Evolutionary conservation across 495 filamentous ascomycete species (phyloP), one percentile per base, ranked within the genome.

Genomic region (Hypomontagnella monticulosa): DNA sequence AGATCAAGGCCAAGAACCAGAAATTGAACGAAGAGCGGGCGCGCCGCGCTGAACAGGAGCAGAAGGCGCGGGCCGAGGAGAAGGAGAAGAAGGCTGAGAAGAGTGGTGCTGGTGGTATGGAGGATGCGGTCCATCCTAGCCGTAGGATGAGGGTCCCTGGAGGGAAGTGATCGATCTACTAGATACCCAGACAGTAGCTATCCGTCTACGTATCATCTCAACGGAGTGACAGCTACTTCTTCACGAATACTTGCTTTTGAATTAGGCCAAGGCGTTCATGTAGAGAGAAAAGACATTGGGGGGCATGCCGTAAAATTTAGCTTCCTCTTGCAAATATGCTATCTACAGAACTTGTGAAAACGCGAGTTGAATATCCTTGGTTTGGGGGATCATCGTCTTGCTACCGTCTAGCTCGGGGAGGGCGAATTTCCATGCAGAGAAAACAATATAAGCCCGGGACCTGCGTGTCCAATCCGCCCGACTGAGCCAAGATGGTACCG

Each of bases 1-100:
- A 94, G 80, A 88, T 99, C 72, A 78, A 84, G 66, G 82, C 82
- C 9, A 97, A 97, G 85, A 99, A 98, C 78, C 81, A 84, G 69
- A 93, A 93, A 79, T 82, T 98, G 20, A 84, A 91, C 62, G 92
- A 96, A 65, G 87, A 97, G 81, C 84, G 93, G 40, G 82, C 83
- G 46, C 75, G 81, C 41, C 77, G 78, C 40, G 75, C 76, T 27
- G 75, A 82, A 64, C 86, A 84, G 67, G 74, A 77, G 42, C 86
- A 85, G 57, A 74, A 79, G 61, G 72, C 74, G 4, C 81, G 83
- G 72, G 78, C 85, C 55, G 78, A 82, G 61, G 76, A 77, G 55
- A 76, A 82, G 67, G 79, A 77, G 55, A 75, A 73, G 7, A 76
- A 58, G 15, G 47, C 7, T 5, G 40, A 67, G 61, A 53, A 51